Evolutionary conservation across 164 flowering plant genomes (phyloP).

Genomic region (Warburgia ugandensis): DNA sequence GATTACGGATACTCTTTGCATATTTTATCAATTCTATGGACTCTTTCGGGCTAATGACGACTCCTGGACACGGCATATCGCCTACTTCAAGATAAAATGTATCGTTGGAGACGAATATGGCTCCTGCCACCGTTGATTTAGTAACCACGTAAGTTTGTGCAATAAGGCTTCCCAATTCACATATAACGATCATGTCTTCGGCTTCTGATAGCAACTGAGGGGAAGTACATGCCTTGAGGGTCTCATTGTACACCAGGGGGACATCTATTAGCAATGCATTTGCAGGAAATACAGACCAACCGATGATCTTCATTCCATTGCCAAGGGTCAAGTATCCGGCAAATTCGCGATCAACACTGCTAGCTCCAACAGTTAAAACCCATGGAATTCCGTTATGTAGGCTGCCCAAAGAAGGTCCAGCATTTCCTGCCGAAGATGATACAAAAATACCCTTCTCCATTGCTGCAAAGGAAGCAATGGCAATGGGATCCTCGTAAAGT

Average conservation of each 20-base stretch:
- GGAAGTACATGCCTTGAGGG: constrained; percentile 4
- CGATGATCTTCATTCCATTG: constrained; percentile 3
- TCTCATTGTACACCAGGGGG: constrained; percentile 9
- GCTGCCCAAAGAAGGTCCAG: constrained; percentile 1
- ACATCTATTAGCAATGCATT: background rate
- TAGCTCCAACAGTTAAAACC: constrained; percentile 15
- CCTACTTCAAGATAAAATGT: background rate
- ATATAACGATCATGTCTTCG: constrained; percentile 11
- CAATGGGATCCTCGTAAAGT: constrained; percentile 64
- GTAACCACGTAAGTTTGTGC: constrained; percentile 22
- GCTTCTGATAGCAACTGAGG: background rate
- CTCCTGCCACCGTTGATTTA: constrained; percentile 29
- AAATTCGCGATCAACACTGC: constrained; percentile 9
- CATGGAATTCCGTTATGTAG: constrained; percentile 11
- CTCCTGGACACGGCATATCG: constrained; percentile 16
- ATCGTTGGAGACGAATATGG: constrained; percentile 38
- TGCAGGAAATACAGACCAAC: constrained; percentile 16
- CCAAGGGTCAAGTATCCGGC: constrained; percentile 2
- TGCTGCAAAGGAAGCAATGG: constrained; percentile 35
- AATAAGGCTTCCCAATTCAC: constrained; percentile 10
- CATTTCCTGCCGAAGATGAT: constrained; percentile 7
- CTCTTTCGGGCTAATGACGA: constrained; percentile 14
- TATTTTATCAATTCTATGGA: constrained; percentile 21
- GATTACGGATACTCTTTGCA: constrained; percentile 8
- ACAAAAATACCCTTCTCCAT: constrained; percentile 9